Evolutionary conservation across 148 eudicot genomes (phyloP), one percentile per base, ranked within the genome.

Genomic region (Chenopodium quinoa): DNA sequence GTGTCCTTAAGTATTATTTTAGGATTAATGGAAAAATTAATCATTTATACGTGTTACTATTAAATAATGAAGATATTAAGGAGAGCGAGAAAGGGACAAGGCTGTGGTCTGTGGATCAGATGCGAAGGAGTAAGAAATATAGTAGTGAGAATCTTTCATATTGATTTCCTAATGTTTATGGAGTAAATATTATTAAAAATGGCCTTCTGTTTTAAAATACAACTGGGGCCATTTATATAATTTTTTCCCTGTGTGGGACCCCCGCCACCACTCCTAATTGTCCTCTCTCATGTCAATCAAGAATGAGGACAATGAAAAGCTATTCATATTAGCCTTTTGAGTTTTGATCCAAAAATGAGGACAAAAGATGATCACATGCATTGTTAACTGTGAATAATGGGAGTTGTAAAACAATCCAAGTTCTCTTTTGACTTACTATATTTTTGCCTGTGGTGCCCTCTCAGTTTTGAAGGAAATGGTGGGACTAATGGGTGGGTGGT

Each of bases 311-410:
- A 85, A 85, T 48, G 84, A 40, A 78, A 81, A 78, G 56, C 47
- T 47, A 82, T 75, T 82, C 65, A 40, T 78, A 62, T 74, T 74
- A 79, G 75, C 79, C 85, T 85, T 85, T 75, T 75, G 80, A 79
- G 82, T 85, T 85, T 75, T 75, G 80, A 79, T 82, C n/a, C 58
- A 78, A 63, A 72, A 65, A 84, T 79, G 75, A 72, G 85, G 90
- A 88, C 90, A 86, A 88, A 86, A 84, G 68, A 78, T 70, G 82
- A 70, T 88, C 90, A 88, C 88, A 88, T 88, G 88, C 46, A 52
- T 31, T 79, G 73, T 74, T 79, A 75, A 71, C 81, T 70, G 73
- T 78, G 70, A 19, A 56, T 73, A 40, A 75, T 31, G 62, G 50
- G 77, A 23, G 31, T 3, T 47, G 77, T 29, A 44, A 56, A 85